A percentile compares a stretch with the other conserved stretches of the same genome.
phyloP scores from a whole-genome alignment of 2,329 filamentous ascomycete species.

The Aspergillus candidus region DNA sequence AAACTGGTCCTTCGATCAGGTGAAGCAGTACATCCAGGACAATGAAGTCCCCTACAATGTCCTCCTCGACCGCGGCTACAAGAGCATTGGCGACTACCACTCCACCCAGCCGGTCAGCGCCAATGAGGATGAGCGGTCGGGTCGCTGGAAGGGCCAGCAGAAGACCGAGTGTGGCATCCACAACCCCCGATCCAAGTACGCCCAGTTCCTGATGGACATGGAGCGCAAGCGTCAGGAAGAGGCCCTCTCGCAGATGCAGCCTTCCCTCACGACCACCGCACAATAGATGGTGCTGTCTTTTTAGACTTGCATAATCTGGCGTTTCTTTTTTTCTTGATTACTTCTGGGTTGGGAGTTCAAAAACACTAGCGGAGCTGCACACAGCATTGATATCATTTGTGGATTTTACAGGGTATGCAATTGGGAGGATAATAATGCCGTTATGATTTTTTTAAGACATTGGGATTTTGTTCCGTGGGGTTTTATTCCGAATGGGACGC shows the following conservation, averaged over 20 bases:
- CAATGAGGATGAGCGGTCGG: conserved; percentile 90
- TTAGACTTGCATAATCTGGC: conserved; percentile 14
- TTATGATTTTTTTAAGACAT: conserved; percentile 12
- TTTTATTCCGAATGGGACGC: conserved; percentile 5
- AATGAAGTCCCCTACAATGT: conserved; percentile 91
- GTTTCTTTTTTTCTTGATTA: conserved; percentile 7
- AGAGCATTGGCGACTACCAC: conserved; percentile 97
- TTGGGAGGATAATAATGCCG: conserved; percentile 13
- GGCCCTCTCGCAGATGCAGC: conserved; percentile 43
- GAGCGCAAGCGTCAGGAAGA: conserved; percentile 61
- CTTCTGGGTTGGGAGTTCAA: conserved; percentile 5
- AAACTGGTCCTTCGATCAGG: conserved; percentile 87
- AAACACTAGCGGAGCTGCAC: conserved; percentile 14
- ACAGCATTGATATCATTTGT: conserved; percentile 9
- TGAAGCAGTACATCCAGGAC: conserved; percentile 78
- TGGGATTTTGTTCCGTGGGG: conserved; percentile 1
- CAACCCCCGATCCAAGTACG: conserved; percentile 93
- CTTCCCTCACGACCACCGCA: conserved; percentile 23
- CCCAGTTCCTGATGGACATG: conserved; percentile 71
- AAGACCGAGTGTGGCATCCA: conserved; percentile 99
- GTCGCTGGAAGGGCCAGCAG: conserved; percentile 89
- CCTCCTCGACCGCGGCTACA: conserved; percentile 89
- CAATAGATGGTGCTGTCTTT: conserved; percentile 17
- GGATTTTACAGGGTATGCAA: conserved; percentile 2
- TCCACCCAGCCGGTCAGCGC: conserved; percentile 85